A percentile compares a stretch with the other conserved stretches of the same genome.
phyloP scores from a whole-genome alignment of 1,284 basidiomycete genomes.

The Neonothopanus nambi region DNA sequence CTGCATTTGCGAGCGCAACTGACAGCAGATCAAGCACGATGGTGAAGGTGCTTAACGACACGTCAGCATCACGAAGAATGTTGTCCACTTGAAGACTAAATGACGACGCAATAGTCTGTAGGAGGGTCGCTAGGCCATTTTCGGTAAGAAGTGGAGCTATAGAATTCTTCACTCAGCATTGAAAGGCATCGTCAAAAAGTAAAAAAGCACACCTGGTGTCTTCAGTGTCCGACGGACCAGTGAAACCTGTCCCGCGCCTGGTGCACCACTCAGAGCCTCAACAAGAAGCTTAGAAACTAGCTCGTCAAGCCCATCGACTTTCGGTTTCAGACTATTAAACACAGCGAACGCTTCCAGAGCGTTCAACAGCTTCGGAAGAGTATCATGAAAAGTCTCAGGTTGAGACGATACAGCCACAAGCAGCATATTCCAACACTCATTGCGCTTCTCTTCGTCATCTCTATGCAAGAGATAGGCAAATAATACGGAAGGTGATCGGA shows the following conservation, averaged over 20 bases:
- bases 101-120: conserved; percentile 35
- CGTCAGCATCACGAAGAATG: conserved; percentile 32
- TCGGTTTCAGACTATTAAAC: conserved; percentile 40
- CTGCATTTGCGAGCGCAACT: conserved; percentile 27
- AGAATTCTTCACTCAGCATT: conserved; percentile 22
- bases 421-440: conserved; percentile 45
- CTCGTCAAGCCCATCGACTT: conserved; percentile 43
- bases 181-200: conserved; percentile 11
- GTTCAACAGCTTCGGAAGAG: conserved; percentile 38
- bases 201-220: conserved; percentile 34
- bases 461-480: conserved; percentile 49
- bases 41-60: conserved; percentile 25
- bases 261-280: conserved; percentile 11
- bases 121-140: conserved; percentile 31
- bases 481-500: conserved; percentile 42
- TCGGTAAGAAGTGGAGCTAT: conserved; percentile 32
- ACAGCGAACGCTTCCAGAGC: conserved; percentile 36
- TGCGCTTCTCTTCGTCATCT: conserved; percentile 32
- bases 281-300: conserved; percentile 35
- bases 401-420: conserved; percentile 36
- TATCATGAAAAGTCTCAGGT: conserved; percentile 25
- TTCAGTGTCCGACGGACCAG: conserved; percentile 37
- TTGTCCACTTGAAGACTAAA: conserved; percentile 39
- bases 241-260: conserved; percentile 25
- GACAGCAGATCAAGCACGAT: conserved; percentile 38